These are phyloP conservation scores for Aspergillus tubingensis DNA, from an alignment of 2,329 filamentous ascomycete genomes.

Conservation along the genomic window DNA sequence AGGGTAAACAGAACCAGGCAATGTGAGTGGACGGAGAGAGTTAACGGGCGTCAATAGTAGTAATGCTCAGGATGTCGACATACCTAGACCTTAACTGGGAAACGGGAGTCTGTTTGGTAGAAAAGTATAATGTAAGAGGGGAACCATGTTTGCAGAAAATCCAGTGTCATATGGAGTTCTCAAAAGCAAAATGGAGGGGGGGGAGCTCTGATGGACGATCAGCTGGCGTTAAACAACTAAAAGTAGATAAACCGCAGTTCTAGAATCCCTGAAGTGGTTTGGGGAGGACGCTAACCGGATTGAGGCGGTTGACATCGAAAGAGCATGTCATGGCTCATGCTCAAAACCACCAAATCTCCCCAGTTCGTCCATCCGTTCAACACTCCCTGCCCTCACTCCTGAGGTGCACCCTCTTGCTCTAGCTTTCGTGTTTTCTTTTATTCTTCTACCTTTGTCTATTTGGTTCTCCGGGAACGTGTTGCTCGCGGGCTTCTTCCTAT, in stretches of 20 bases:
- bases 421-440: constrained; percentile 5
- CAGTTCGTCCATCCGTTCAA: constrained; percentile 15
- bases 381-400: constrained; percentile 23
- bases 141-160: too few species aligned
- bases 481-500: constrained; percentile 9
- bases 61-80: not conserved
- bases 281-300: constrained; percentile 26
- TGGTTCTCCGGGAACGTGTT: constrained; percentile 12
- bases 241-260: constrained; percentile 12
- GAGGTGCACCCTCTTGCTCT: constrained; percentile 19
- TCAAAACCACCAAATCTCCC: constrained; percentile 24
- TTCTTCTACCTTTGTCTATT: constrained; percentile 19
- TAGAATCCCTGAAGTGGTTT: constrained; percentile 28
- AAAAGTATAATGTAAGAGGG: too few species aligned
- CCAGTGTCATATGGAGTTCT: too few species aligned
- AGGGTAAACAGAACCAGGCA: not conserved
- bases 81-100: too few species aligned
- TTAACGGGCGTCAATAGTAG: not conserved
- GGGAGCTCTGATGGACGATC: not conserved
- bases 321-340: constrained; percentile 30
- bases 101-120: too few species aligned
- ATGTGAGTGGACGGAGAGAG: not conserved
- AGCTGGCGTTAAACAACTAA: not conserved
- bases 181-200: not conserved
- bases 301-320: constrained; percentile 29